These are phyloP conservation scores for Cladorrhinum samala DNA, from an alignment of 495 filamentous ascomycete species.

Conservation along the genomic window DNA sequence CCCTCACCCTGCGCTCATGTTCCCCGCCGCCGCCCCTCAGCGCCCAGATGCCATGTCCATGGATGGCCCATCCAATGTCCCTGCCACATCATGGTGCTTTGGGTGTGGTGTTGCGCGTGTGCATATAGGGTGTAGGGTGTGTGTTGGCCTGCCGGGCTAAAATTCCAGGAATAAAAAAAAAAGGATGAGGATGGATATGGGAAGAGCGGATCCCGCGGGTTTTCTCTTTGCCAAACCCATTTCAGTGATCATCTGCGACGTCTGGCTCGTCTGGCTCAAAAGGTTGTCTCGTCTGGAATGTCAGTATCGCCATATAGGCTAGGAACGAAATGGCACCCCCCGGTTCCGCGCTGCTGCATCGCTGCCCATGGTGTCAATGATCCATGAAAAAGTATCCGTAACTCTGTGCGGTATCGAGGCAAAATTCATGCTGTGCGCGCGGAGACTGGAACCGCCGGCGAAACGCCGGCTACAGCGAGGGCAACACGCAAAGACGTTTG, in stretches of 20 bases:
- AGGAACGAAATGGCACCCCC: constrained; percentile 10
- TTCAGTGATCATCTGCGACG: background rate
- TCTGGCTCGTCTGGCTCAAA: constrained; percentile 3
- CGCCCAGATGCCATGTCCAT: background rate
- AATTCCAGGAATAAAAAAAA: background rate
- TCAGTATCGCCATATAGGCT: constrained; percentile 18
- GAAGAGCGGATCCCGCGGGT: too few relatives aligned
- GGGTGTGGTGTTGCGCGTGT: background rate
- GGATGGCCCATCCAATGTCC: background rate
- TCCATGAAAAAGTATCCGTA: too few relatives aligned
- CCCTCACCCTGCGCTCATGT: background rate
- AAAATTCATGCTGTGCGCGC: background rate
- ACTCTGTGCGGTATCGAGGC: too few relatives aligned
- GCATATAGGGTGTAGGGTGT: background rate
- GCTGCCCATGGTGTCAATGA: too few relatives aligned
- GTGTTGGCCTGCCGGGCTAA: background rate
- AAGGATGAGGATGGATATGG: background rate
- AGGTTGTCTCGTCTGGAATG: constrained; percentile 20
- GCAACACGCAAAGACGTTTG: background rate
- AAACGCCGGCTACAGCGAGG: background rate
- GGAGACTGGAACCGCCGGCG: background rate
- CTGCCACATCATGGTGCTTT: background rate
- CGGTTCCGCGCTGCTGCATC: constrained; percentile 3
- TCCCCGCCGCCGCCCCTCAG: background rate
- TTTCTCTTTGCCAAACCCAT: too few relatives aligned